Base-by-base conservation (phyloP, 495 filamentous ascomycete species). In the Penicillium longicatenatum region DNA sequence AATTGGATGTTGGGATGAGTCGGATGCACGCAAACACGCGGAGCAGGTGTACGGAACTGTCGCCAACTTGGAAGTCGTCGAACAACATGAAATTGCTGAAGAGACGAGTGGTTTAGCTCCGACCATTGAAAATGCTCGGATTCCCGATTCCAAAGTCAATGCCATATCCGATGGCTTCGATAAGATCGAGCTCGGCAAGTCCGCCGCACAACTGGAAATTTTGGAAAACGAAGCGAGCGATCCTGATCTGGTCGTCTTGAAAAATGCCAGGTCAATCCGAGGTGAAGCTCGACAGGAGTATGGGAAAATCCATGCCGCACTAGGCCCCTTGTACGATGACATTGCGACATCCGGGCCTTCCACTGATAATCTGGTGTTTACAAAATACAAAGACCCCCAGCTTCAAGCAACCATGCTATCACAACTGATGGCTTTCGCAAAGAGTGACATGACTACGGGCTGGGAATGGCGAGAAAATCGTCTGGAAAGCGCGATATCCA, bases 1-100 rank as follows among this genome's bases (percentile, higher is more conserved):
- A 29, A 96, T 99, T 84, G 91, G 88, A 6, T 88, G 90, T 62
- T 99, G 95, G 95, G 89, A 93, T 66, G 95, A 99, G 67, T 69
- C 74, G 6, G 94, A 96, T 67, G 94, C 94, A 0, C 81, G 93
- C 50, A 83, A 81, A 65, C 76, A 89, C 59, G 87, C 89, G 26
- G 94, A 97, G 59, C 85, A 89, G 21, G 80, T 82, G 2, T 82
- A 91, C 75, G 81, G 80, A 59, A 83, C 84, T 55, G 87, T 87
- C 57, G 76, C 85, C 20, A 85, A 90, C 50, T 76, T 83, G 14
- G 74, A 85, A 56, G 79, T 75, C 49, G 77, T 77, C 20, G 79
- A 77, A 58, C 70, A 78, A 21, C 75, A 81, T 57, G 83, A 84
- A 48, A 66, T 48, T 68, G 75, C 67, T 9, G 69, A 67, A 4